A percentile compares a stretch with the other conserved stretches of the same genome.
These are phyloP conservation scores for Thalassiosira livingstoniorum DNA, from an alignment of 352 stramenopile species.

Conservation along the genomic window DNA sequence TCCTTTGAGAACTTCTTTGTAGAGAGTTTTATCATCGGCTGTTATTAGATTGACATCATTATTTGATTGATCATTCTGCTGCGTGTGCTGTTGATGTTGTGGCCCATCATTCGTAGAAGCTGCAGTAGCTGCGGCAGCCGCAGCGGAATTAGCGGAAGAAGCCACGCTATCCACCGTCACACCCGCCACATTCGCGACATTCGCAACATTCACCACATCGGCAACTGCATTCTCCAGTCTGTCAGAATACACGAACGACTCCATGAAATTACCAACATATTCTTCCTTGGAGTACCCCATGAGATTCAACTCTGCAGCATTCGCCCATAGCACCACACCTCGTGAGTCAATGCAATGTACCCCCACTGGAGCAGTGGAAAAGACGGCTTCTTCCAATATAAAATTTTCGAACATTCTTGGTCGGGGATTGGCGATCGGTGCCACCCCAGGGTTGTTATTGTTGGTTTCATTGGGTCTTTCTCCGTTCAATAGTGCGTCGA, in stretches of 20 bases:
- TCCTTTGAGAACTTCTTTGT: constrained; percentile 66
- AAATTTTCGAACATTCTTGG: constrained; percentile 43
- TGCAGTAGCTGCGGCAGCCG: neutral
- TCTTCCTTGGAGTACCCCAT: constrained; percentile 67
- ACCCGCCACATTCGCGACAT: constrained; percentile 5
- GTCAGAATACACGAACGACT: constrained; percentile 59
- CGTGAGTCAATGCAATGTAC: constrained; percentile 63
- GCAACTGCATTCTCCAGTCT: no score
- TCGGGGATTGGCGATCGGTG: no score
- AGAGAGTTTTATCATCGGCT: constrained; percentile 61
- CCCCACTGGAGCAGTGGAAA: constrained; percentile 67
- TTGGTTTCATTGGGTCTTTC: no score
- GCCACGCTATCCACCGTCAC: constrained; percentile 1
- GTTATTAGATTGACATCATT: constrained; percentile 34
- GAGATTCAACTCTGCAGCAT: constrained; percentile 62
- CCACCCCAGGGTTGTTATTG: no score
- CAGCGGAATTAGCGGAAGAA: constrained; percentile 10
- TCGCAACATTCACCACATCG: no score
- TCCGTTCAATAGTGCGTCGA: no score
- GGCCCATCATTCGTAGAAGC: neutral
- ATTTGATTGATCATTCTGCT: no score
- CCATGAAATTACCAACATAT: constrained; percentile 63
- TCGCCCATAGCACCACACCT: constrained; percentile 68
- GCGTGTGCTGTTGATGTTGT: neutral
- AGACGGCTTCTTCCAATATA: constrained; percentile 64